Conservation (phyloP, 129 eudicot genomes). For the Calendula officinalis region DNA sequence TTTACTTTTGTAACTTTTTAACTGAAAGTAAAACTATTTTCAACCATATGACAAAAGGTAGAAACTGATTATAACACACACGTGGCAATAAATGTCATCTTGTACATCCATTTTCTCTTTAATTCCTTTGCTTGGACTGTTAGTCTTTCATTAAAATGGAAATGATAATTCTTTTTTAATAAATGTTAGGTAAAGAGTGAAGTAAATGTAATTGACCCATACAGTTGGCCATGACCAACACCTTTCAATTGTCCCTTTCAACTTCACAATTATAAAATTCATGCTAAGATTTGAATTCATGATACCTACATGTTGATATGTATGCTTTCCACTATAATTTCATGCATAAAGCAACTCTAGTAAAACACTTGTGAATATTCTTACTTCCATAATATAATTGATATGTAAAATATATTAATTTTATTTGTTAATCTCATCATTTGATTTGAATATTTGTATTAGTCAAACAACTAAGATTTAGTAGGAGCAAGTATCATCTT, state of each 20-base stretch:
- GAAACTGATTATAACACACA: background rate
- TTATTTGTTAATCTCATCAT: too few relatives aligned
- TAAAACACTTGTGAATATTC: too few relatives aligned
- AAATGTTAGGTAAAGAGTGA: slow-evolving; percentile 17
- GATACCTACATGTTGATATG: background rate
- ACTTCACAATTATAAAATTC: slow-evolving; percentile 1
- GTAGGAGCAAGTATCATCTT: too few relatives aligned
- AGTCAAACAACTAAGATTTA: too few relatives aligned
- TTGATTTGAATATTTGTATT: too few relatives aligned
- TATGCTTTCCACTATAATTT: slow-evolving; percentile 1
- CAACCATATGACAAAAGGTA: background rate
- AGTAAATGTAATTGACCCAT: slow-evolving; percentile 20
- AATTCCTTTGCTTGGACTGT: slow-evolving; percentile 8
- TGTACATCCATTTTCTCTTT: slow-evolving; percentile 8
- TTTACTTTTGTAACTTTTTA: background rate
- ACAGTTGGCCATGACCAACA: slow-evolving; percentile 10
- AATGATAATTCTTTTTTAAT: background rate
- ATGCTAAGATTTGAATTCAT: background rate
- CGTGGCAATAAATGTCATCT: slow-evolving; percentile 9
- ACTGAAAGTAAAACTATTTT: background rate
- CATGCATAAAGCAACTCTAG: too few relatives aligned
- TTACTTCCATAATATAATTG: too few relatives aligned
- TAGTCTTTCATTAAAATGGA: slow-evolving; percentile 3
- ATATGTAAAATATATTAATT: too few relatives aligned
- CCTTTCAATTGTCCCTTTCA: slow-evolving; percentile 21